Percentiles rank a stretch among this genome's conserved stretches.
These are phyloP conservation scores for Andrographis paniculata DNA, from an alignment of 305 asterid species.

Conservation along the genomic window DNA sequence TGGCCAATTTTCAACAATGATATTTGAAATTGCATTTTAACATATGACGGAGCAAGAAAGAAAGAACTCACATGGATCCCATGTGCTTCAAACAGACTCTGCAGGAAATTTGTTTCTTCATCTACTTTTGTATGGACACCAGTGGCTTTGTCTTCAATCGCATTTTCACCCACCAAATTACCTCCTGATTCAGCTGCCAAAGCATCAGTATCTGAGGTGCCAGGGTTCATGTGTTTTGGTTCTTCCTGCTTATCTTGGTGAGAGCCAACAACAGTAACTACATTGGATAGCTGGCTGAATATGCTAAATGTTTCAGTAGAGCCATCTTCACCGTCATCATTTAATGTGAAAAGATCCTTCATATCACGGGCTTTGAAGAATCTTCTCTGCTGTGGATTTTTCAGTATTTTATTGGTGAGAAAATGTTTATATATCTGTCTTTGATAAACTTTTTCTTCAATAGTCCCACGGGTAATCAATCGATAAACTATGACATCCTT, in stretches of 20 bases:
- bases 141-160: conserved; percentile 26
- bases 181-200: conserved; percentile 24
- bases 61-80: conserved; percentile 8
- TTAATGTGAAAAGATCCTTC: conserved; percentile 90
- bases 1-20: neutral
- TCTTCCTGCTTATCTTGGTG: conserved; percentile 30
- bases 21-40: neutral
- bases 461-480: conserved; percentile 94
- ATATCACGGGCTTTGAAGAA: conserved; percentile 93
- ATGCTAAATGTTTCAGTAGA: conserved; percentile 85
- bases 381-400: conserved; percentile 96
- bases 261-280: conserved; percentile 22
- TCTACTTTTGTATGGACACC: neutral
- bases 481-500: conserved; percentile 86
- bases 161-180: conserved; percentile 22
- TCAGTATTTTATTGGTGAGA: conserved; percentile 86
- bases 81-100: conserved; percentile 10
- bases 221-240: conserved; percentile 18
- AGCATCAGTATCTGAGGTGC: conserved; percentile 20
- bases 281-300: conserved; percentile 58
- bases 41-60: neutral
- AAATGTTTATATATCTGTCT: conserved; percentile 95
- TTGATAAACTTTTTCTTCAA: conserved; percentile 98
- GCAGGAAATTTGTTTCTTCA: conserved; percentile 10
- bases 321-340: conserved; percentile 62